phyloP scores from a whole-genome alignment of 2,329 filamentous ascomycete genomes.

The Alternaria angustiovoidea region DNA sequence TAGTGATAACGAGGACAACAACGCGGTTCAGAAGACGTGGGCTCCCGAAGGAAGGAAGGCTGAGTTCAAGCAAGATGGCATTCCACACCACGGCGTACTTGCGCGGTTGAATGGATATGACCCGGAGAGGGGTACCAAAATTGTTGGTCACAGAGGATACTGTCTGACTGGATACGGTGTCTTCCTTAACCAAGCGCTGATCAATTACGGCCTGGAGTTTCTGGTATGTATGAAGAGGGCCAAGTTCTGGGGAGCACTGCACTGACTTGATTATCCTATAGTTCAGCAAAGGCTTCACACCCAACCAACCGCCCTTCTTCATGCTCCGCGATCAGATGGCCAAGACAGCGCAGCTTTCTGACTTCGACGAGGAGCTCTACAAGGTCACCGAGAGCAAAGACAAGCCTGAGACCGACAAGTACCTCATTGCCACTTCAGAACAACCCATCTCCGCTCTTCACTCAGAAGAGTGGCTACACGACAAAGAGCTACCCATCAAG shows the following conservation, averaged over 20 bases:
- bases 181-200: constrained; percentile 88
- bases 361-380: constrained; percentile 98
- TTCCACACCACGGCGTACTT: constrained; percentile 96
- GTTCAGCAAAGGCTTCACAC: constrained; percentile 78
- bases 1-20: constrained; percentile 88
- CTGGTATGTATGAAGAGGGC: neutral
- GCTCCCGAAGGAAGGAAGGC: constrained; percentile 76
- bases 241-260: neutral
- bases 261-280: neutral
- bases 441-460: constrained; percentile 95
- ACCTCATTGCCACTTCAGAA: constrained; percentile 80
- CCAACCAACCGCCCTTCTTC: constrained; percentile 68
- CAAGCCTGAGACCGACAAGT: constrained; percentile 81
- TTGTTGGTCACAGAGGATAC: constrained; percentile 94
- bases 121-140: constrained; percentile 78
- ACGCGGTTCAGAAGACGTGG: constrained; percentile 79
- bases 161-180: constrained; percentile 90
- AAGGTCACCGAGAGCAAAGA: constrained; percentile 89
- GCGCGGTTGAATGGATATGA: constrained; percentile 90
- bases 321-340: constrained; percentile 97
- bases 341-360: constrained; percentile 95
- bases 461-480: constrained; percentile 88
- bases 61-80: constrained; percentile 78
- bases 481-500: constrained; percentile 85
- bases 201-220: constrained; percentile 77